Evolutionary conservation across 768 basidiomycete species (phyloP), one percentile per base, ranked within the genome.

Genomic region (Goffeauzyma gilvescens): DNA sequence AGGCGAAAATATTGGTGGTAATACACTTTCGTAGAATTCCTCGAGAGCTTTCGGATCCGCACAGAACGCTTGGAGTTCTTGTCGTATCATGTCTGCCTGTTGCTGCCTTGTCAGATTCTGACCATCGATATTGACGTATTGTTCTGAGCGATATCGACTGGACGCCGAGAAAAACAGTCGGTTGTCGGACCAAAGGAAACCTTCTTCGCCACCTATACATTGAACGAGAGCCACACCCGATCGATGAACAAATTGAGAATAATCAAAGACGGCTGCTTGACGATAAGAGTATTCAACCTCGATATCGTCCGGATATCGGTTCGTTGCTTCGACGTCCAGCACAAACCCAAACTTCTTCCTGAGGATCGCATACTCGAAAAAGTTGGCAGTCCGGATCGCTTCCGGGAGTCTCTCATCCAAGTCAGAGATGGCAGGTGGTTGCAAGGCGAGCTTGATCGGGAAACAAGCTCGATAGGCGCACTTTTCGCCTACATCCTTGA

Each of bases 391-490:
- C 35, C 47, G 67, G 65, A 74, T 67, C 23, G 77, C 76, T 42
- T 81, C 75, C 2, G 78, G 73, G 5, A 83, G 68, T 22, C 77
- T 70, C 44, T 70, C 72, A 32, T 78, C 75, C 4, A 82, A 62
- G 49, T 81, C 75, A 10, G 72, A 69, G 20, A 64, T 68, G 15
- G 71, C 55, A 0, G 87, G 87, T 3, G 86, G 84, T 0, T 76
- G 69, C 3, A 84, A 58, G 0, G 72, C 75, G n/a, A 90, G 72
- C 1, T 72, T 73, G 37, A 95, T 72, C 2, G 84, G 81, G 60
- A 75, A 81, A 54, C 84, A 85, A 3, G 82, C 81, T 51, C 95
- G 85, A 65, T 90, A 95, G 1, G 86, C 78, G 52, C 84, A 90
- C 48, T 78, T 75, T 21, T 76, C 72, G 24, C 76, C 73, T 48